Conservation (phyloP, 768 basidiomycete species). For the Cyclocybe cylindracea region DNA sequence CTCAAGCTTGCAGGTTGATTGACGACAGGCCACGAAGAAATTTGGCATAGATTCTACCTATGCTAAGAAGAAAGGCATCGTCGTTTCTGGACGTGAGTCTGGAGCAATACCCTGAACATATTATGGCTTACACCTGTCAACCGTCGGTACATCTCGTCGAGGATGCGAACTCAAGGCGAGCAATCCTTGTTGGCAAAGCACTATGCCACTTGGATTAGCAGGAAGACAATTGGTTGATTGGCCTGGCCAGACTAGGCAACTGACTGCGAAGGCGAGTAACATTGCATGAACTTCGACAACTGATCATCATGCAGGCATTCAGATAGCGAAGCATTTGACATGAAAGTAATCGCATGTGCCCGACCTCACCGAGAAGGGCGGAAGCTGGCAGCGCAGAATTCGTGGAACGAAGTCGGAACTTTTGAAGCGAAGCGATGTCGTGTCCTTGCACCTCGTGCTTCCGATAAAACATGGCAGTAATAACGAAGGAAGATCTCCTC, state of each 20-base stretch:
- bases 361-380: constrained; percentile 61
- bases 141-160: constrained; percentile 52
- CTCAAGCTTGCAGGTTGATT: constrained; percentile 38
- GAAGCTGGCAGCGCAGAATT: constrained; percentile 50
- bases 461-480: constrained; percentile 50
- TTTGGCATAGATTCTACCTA: constrained; percentile 48
- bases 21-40: constrained; percentile 58
- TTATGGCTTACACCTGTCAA: constrained; percentile 60
- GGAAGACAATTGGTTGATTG: constrained; percentile 63
- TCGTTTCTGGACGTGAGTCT: constrained; percentile 48
- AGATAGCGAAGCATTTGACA: constrained; percentile 62
- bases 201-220: constrained; percentile 48
- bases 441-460: constrained; percentile 62
- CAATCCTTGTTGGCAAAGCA: constrained; percentile 55
- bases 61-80: constrained; percentile 48
- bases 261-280: constrained; percentile 45
- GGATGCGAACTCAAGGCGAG: constrained; percentile 45
- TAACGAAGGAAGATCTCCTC: constrained; percentile 46
- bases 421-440: constrained; percentile 53
- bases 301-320: constrained; percentile 2
- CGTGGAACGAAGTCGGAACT: constrained; percentile 52
- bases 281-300: background rate
- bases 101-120: constrained; percentile 59
- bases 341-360: constrained; percentile 65
- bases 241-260: constrained; percentile 58